These are phyloP conservation scores for Cercophora newfieldiana DNA, from an alignment of 495 filamentous ascomycete genomes.

Conservation along the genomic window DNA sequence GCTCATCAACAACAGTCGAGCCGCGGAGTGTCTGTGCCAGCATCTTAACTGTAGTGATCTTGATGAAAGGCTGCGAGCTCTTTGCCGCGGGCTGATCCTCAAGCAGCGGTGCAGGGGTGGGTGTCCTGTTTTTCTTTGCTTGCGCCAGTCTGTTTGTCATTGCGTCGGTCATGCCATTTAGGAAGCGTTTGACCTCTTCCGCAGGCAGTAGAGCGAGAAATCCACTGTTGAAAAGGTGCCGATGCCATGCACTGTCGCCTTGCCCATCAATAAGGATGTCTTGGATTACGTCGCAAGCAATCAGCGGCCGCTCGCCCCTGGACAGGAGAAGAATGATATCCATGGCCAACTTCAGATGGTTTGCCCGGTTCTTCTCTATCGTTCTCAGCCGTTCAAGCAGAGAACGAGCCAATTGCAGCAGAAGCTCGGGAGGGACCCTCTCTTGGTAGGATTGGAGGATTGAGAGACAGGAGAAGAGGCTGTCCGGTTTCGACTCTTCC, in stretches of 20 bases:
- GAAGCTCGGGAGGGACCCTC: not conserved
- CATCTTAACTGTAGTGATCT: constrained; percentile 44
- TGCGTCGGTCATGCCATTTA: constrained; percentile 32
- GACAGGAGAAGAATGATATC: constrained; percentile 12
- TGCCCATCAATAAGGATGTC: constrained; percentile 37
- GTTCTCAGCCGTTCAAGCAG: constrained; percentile 7
- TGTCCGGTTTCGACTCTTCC: constrained; percentile 2
- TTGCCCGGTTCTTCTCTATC: not conserved
- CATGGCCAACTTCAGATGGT: constrained; percentile 10
- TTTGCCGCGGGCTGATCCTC: not conserved
- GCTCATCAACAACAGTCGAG: constrained; percentile 31
- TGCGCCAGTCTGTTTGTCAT: constrained; percentile 35
- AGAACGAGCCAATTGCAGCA: constrained; percentile 1
- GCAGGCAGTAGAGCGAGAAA: constrained; percentile 33
- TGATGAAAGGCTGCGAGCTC: constrained; percentile 26
- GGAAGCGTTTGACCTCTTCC: constrained; percentile 26
- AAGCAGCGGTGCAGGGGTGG: not conserved
- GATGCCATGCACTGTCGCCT: constrained; percentile 41
- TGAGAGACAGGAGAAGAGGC: not conserved
- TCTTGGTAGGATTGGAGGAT: not conserved
- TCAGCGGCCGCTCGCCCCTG: constrained; percentile 20
- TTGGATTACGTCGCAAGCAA: constrained; percentile 28
- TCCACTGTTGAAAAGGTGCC: constrained; percentile 27
- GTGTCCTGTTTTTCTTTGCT: not conserved
- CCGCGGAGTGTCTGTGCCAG: constrained; percentile 39